A percentile compares a stretch with the other conserved stretches of the same genome.
Conservation (phyloP, 306 rosid genomes). For the Cucurbita moschata region DNA sequence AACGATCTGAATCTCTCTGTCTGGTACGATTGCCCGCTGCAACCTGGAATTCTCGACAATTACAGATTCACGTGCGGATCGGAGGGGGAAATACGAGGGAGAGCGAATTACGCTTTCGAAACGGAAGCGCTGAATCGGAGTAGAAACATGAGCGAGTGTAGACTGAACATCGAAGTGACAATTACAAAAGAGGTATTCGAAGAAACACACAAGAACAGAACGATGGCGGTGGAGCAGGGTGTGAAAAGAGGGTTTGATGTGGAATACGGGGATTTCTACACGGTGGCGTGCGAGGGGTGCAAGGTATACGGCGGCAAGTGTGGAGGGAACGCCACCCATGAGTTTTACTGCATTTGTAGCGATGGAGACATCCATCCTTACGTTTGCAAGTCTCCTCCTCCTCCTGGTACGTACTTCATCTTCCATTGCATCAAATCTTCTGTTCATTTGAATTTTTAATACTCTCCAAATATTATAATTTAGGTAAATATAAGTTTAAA, state of each 20-base stretch:
- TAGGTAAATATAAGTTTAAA: too few species aligned
- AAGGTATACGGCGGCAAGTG: not conserved
- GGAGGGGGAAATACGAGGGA: not conserved
- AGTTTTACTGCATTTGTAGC: not conserved
- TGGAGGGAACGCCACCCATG: not conserved
- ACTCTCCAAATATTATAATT: too few species aligned
- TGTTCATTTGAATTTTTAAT: too few species aligned
- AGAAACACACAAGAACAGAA: not conserved
- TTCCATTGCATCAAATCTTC: too few species aligned
- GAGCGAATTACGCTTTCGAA: not conserved
- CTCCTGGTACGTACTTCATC: not conserved
- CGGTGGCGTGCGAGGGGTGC: not conserved
- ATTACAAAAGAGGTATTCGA: not conserved
- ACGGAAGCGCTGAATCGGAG: not conserved
- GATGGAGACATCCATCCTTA: not conserved
- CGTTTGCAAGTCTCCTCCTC: not conserved
- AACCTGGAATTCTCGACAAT: too few species aligned
- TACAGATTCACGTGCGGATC: not conserved
- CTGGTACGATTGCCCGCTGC: not conserved
- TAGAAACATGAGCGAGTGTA: not conserved
- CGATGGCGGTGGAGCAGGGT: not conserved
- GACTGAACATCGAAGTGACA: not conserved
- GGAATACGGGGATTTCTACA: not conserved
- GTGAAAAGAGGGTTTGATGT: not conserved
- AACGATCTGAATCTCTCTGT: slow-evolving; percentile 4